Conservation (phyloP, 495 filamentous ascomycete species). For the Pyrenula aspistea region DNA sequence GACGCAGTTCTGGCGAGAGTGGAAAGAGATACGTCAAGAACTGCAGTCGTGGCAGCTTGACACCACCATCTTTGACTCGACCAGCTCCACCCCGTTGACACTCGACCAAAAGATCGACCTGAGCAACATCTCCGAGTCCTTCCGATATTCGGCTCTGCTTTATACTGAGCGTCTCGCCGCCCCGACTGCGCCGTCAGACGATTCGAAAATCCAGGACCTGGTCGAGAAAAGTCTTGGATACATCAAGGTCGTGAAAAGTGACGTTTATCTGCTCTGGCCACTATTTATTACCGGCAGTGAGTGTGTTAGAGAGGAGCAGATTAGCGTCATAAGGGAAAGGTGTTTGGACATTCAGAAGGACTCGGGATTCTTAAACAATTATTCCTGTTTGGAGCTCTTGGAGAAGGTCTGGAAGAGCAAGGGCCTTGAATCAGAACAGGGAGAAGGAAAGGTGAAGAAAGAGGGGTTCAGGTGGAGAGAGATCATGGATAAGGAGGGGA, state of each 20-base stretch:
- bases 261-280: constrained; percentile 91
- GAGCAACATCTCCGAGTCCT: constrained; percentile 69
- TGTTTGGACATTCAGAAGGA: constrained; percentile 79
- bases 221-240: constrained; percentile 73
- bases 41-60: constrained; percentile 78
- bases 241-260: constrained; percentile 63
- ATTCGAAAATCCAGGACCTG: constrained; percentile 72
- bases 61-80: constrained; percentile 28
- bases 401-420: constrained; percentile 69
- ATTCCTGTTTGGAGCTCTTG: constrained; percentile 72
- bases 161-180: constrained; percentile 84
- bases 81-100: constrained; percentile 22
- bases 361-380: constrained; percentile 85
- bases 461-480: constrained; percentile 65
- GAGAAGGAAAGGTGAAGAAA: constrained; percentile 8
- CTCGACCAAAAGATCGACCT: constrained; percentile 27
- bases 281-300: constrained; percentile 86
- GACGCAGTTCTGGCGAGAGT: constrained; percentile 71
- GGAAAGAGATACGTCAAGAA: constrained; percentile 62
- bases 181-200: constrained; percentile 58
- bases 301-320: constrained; percentile 72
- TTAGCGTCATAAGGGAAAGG: constrained; percentile 61
- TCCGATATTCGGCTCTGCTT: constrained; percentile 77
- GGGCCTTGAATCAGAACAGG: constrained; percentile 14
- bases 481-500: constrained; percentile 53